phyloP scores from a whole-genome alignment of 768 basidiomycete species.

The Suillus lakei region DNA sequence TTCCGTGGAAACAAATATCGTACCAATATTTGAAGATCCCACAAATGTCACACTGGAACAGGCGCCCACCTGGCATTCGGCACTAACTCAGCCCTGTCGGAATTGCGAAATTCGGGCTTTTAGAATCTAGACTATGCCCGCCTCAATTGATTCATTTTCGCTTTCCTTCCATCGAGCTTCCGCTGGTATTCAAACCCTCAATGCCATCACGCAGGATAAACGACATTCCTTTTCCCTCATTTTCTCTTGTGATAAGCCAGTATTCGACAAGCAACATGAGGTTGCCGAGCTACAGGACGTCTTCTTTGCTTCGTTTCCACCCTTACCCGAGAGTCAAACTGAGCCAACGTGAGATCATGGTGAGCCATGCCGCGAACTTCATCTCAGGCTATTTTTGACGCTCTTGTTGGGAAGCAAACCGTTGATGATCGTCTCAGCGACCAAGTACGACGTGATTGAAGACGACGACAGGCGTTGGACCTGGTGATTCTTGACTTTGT shows the following conservation, averaged over 20 bases:
- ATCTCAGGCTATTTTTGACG: slow-evolving; percentile 1
- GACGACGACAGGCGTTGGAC: background rate
- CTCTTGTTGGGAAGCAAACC: background rate
- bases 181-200: slow-evolving; percentile 9
- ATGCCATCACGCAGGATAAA: background rate
- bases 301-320: slow-evolving; percentile 15
- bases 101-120: slow-evolving; percentile 8
- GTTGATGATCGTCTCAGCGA: background rate
- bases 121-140: background rate
- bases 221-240: slow-evolving; percentile 3
- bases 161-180: background rate
- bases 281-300: slow-evolving; percentile 15
- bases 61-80: slow-evolving; percentile 2
- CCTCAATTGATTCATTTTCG: slow-evolving; percentile 2
- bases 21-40: background rate
- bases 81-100: slow-evolving; percentile 8
- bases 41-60: background rate
- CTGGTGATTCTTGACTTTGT: background rate
- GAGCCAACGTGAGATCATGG: slow-evolving; percentile 11
- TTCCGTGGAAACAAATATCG: slow-evolving; percentile 11
- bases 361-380: slow-evolving; percentile 3
- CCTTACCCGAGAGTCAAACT: slow-evolving; percentile 16
- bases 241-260: background rate
- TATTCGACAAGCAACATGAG: slow-evolving; percentile 2
- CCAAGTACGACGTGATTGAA: background rate